These are phyloP conservation scores for Ascochyta viciae-villosae DNA, from an alignment of 2,329 filamentous ascomycete genomes.

Conservation along the genomic window DNA sequence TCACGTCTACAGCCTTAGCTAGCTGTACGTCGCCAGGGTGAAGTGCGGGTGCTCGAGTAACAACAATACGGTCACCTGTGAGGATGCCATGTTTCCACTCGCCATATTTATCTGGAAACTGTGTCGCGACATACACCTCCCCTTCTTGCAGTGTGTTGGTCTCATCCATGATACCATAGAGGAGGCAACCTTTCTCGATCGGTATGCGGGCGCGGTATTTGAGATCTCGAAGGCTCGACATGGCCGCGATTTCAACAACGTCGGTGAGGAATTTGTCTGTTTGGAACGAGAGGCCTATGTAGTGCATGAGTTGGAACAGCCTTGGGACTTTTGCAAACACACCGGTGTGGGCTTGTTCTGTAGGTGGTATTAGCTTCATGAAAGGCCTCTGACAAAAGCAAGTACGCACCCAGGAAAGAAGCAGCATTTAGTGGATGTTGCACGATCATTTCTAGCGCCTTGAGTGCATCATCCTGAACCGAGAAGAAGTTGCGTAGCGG, in stretches of 20 bases:
- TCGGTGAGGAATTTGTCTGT: constrained; percentile 73
- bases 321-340: constrained; percentile 65
- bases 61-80: constrained; percentile 57
- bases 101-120: constrained; percentile 47
- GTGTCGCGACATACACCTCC: constrained; percentile 71
- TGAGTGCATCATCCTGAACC: constrained; percentile 69
- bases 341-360: constrained; percentile 65
- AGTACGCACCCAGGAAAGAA: constrained; percentile 61
- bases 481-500: constrained; percentile 65
- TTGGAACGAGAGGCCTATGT: constrained; percentile 69
- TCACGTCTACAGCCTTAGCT: constrained; percentile 66
- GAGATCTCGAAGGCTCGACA: constrained; percentile 74
- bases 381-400: no score
- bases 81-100: constrained; percentile 21
- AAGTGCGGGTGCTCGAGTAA: constrained; percentile 81
- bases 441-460: constrained; percentile 66
- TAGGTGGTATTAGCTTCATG: background rate
- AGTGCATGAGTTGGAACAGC: constrained; percentile 66
- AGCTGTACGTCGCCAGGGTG: constrained; percentile 82
- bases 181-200: constrained; percentile 72
- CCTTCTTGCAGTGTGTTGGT: constrained; percentile 70
- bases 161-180: constrained; percentile 87
- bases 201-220: constrained; percentile 82
- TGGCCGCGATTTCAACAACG: constrained; percentile 71
- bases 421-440: constrained; percentile 67